These are phyloP conservation scores for Lachnellula willkommii DNA, from an alignment of 2,329 filamentous ascomycete species.

Conservation along the genomic window DNA sequence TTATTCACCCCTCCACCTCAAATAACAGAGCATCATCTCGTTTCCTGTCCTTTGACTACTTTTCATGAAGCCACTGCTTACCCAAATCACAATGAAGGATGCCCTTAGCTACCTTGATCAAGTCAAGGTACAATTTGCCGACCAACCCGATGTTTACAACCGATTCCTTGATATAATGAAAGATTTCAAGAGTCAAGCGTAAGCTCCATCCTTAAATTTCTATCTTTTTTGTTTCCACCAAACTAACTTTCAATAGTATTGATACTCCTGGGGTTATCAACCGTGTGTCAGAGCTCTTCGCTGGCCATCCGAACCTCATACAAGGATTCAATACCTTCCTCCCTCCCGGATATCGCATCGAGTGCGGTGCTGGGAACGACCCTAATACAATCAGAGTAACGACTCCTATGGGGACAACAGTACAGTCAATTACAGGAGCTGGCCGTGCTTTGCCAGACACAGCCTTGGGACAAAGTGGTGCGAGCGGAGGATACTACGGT, in stretches of 20 bases:
- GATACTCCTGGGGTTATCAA: conserved; percentile 98
- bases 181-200: conserved; percentile 97
- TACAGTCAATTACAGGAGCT: conserved; percentile 68
- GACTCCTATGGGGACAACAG: conserved; percentile 94
- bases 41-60: no score
- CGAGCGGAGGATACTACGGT: conserved; percentile 37
- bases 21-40: no score
- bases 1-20: no score
- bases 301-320: conserved; percentile 89
- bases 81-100: conserved; percentile 42
- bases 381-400: conserved; percentile 95
- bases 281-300: conserved; percentile 90
- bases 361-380: conserved; percentile 89
- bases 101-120: conserved; percentile 96
- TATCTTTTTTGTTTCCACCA: not conserved
- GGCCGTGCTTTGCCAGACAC: conserved; percentile 38
- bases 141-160: conserved; percentile 96
- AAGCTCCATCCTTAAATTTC: conserved; percentile 33
- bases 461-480: conserved; percentile 20
- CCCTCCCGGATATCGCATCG: conserved; percentile 91
- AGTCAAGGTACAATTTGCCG: conserved; percentile 95
- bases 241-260: conserved; percentile 53
- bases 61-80: conserved; percentile 6
- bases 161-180: conserved; percentile 99
- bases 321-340: conserved; percentile 98